Base-by-base conservation (phyloP, 2,329 filamentous ascomycete genomes). In the Dothideomycetes sp. region DNA sequence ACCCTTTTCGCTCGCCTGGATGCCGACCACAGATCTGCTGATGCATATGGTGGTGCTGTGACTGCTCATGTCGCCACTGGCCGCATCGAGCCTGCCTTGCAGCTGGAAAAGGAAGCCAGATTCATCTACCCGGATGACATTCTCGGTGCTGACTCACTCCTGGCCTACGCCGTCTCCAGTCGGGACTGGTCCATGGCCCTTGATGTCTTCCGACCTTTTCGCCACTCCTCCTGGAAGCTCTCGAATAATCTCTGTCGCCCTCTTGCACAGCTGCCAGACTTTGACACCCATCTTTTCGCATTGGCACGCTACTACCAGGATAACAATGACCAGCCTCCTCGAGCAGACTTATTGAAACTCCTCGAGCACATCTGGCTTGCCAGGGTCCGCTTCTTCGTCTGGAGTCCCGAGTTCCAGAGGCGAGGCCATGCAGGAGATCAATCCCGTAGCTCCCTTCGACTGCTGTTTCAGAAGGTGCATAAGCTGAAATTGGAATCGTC, bases 11-110 rank as follows among this genome's bases (percentile, higher is more conserved):
- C 29, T n/a, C 15, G 16, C 16, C 11, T 41, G 31, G 30, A 34
- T 9, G 4, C 9, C 12, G 3, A 14, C 2, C 17, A 11, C 9
- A 34, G 22, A 34, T 37, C 39, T 5, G 18, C 55, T 5, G 54
- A 57, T 4, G 63, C 69, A 38, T 76, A 73, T 49, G 50, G 59
- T 37, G 51, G 58, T 31, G 59, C 65, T 18, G 60, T 69, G 16
- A 56, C 57, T 32, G 63, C 70, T 16, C 61, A 67, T 43, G 45
- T 73, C 18, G 52, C 48, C n/a, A 52, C 66, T 12, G 52, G 59
- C 15, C 54, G 63, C 42, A 43, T 61, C 11, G 57, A 59, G 3
- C 48, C 50, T 3, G 59, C 66, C 9, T 53, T 62, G 9, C 40
- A 49, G 11, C 48, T 71, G n/a, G 65, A 67, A 41, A 47, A 60